phyloP scores from a whole-genome alignment of 306 rosid species.

The Ormosia emarginata region DNA sequence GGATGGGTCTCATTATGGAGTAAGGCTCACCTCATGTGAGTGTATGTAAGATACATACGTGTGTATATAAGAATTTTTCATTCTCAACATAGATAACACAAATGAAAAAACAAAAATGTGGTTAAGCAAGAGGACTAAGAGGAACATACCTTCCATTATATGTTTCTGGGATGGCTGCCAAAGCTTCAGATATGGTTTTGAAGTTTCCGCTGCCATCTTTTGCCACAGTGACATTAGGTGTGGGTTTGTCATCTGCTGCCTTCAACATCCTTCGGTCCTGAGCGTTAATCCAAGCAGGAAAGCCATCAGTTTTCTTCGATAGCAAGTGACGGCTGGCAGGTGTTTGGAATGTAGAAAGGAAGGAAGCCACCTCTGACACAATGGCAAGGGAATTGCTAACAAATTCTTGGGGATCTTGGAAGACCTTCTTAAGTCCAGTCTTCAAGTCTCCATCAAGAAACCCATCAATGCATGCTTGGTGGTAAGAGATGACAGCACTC shows the following conservation, averaged over 20 bases:
- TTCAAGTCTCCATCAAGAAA: constrained; percentile 57
- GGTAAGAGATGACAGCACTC: constrained; percentile 76
- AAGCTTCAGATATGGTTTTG: constrained; percentile 67
- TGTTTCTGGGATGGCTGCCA: constrained; percentile 53
- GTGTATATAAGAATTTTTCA: too few species aligned
- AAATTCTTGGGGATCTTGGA: constrained; percentile 38
- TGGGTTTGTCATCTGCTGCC: constrained; percentile 41
- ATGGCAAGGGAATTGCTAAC: constrained; percentile 74
- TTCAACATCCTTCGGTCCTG: constrained; percentile 47
- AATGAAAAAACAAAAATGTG: neutral
- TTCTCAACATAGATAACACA: neutral
- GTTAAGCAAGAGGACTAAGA: neutral
- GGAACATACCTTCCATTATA: constrained; percentile 59
- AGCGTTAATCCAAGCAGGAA: constrained; percentile 52
- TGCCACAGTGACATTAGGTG: constrained; percentile 74
- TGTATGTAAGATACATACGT: too few species aligned
- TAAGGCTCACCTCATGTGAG: too few species aligned
- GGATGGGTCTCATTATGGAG: too few species aligned
- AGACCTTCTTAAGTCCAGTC: constrained; percentile 17
- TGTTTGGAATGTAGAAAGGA: constrained; percentile 27
- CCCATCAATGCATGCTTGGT: constrained; percentile 72
- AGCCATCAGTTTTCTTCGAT: neutral
- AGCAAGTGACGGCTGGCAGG: constrained; percentile 34
- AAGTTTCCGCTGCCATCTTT: constrained; percentile 70
- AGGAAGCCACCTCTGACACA: constrained; percentile 30